These are phyloP conservation scores for Piper betle DNA, from an alignment of 164 flowering plant genomes.

Conservation along the genomic window DNA sequence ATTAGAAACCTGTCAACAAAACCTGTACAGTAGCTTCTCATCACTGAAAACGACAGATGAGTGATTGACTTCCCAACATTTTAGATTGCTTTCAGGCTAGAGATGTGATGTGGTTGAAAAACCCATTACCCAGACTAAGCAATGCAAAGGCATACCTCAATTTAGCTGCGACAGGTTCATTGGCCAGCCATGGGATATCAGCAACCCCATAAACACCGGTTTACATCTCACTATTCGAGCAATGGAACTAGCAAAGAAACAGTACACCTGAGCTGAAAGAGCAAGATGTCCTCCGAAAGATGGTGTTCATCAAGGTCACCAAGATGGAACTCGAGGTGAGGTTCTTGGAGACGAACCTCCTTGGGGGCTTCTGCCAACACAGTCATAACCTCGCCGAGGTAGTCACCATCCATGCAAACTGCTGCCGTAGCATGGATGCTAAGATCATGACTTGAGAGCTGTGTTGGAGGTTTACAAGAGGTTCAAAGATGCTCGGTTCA, in stretches of 20 bases:
- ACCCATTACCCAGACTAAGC: slow-evolving; percentile 32
- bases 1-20: too few species aligned
- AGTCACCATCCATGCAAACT: slow-evolving; percentile 57
- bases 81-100: slow-evolving; percentile 35
- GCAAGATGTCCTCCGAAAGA: slow-evolving; percentile 43
- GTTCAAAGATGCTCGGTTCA: slow-evolving; percentile 8
- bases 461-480: slow-evolving; percentile 38
- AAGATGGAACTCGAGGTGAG: slow-evolving; percentile 17
- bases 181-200: slow-evolving; percentile 19
- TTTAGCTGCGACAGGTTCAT: slow-evolving; percentile 38
- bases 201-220: slow-evolving; percentile 37
- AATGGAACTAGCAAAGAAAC: slow-evolving; percentile 39
- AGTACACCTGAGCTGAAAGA: slow-evolving; percentile 45
- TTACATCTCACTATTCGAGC: slow-evolving; percentile 26
- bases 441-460: slow-evolving; percentile 33
- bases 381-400: slow-evolving; percentile 31
- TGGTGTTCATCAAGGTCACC: slow-evolving; percentile 18
- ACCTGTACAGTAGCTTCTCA: too few species aligned
- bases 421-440: slow-evolving; percentile 48
- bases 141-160: slow-evolving; percentile 33
- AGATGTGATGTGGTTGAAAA: slow-evolving; percentile 60
- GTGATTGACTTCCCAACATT: too few species aligned
- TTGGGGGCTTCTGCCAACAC: slow-evolving; percentile 51
- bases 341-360: slow-evolving; percentile 32
- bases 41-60: too few species aligned